Conservation (phyloP, 768 basidiomycete genomes). For the Lyophyllum decastes region DNA sequence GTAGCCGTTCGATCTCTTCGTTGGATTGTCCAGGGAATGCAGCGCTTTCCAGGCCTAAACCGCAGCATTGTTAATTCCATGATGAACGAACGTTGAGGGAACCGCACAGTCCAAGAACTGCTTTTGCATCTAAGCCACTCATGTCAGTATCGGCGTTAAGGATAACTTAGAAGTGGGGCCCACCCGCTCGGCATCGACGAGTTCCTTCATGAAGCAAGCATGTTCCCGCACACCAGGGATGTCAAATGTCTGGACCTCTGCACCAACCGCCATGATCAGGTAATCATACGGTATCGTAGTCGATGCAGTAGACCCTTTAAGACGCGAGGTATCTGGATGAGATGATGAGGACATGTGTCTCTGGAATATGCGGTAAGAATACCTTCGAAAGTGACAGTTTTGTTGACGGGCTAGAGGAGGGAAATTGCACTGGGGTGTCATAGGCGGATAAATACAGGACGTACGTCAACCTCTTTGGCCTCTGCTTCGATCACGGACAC, state of each 20-base stretch:
- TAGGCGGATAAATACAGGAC: constrained; percentile 20
- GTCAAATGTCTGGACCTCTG: constrained; percentile 92
- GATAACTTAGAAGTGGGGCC: background rate
- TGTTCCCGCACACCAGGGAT: constrained; percentile 94
- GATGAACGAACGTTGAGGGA: background rate
- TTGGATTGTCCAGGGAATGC: constrained; percentile 90
- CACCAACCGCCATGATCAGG: constrained; percentile 94
- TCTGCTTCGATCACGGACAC: constrained; percentile 94
- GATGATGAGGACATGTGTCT: background rate
- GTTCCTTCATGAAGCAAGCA: constrained; percentile 97
- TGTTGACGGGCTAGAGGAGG: constrained; percentile 66
- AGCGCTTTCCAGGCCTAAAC: constrained; percentile 82
- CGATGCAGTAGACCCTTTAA: constrained; percentile 69
- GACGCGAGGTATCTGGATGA: constrained; percentile 72
- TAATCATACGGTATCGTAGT: constrained; percentile 93
- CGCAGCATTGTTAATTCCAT: background rate
- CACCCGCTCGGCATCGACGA: constrained; percentile 91
- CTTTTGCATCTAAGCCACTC: constrained; percentile 61
- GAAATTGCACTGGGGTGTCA: constrained; percentile 3
- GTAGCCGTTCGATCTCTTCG: constrained; percentile 82
- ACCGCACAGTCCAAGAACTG: constrained; percentile 83
- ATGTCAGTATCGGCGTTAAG: background rate
- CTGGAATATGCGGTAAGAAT: constrained; percentile 16
- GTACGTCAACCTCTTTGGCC: constrained; percentile 85
- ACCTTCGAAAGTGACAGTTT: constrained; percentile 93